Evolutionary conservation across 495 filamentous ascomycete genomes (phyloP).

Genomic region (Tuber melanosporum): DNA sequence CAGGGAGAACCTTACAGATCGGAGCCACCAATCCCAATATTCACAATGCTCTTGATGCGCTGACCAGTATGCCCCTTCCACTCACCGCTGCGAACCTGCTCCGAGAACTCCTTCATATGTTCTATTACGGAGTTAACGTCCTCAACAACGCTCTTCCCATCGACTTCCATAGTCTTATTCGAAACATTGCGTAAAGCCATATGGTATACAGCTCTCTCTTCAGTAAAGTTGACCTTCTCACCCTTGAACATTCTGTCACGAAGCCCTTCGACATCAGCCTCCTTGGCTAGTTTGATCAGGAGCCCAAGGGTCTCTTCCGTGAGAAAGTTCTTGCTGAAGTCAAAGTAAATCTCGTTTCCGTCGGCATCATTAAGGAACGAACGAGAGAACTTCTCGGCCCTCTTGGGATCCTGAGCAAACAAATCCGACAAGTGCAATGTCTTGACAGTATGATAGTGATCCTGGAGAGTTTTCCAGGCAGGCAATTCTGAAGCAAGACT

Average conservation of each 20-base stretch:
- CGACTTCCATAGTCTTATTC: conserved; percentile 81
- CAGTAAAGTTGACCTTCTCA: conserved; percentile 98
- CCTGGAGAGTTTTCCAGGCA: conserved; percentile 80
- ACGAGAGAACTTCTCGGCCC: conserved; percentile 84
- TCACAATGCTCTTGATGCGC: conserved; percentile 91
- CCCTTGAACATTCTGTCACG: conserved; percentile 95
- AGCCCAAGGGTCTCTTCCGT: conserved; percentile 85
- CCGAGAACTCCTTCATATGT: conserved; percentile 95
- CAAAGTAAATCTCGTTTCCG: conserved; percentile 75
- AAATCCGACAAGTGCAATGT: conserved; percentile 86
- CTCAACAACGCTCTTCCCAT: conserved; percentile 93
- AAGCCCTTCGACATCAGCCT: conserved; percentile 84
- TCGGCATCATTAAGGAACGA: conserved; percentile 74
- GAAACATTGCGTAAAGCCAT: conserved; percentile 81
- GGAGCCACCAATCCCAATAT: conserved; percentile 96
- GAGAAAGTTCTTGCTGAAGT: conserved; percentile 98
- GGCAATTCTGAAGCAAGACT: conserved; percentile 71
- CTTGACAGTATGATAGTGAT: conserved; percentile 79
- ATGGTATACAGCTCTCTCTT: conserved; percentile 93
- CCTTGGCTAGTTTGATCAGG: conserved; percentile 79
- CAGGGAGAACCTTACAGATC: conserved; percentile 64
- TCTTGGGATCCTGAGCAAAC: conserved; percentile 79
- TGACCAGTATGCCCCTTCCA: conserved; percentile 99
- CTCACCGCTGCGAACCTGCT: conserved; percentile 85
- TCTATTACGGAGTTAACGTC: conserved; percentile 83